Conservation (phyloP, 2,329 filamentous ascomycete species). For the Penicillium sp. region DNA sequence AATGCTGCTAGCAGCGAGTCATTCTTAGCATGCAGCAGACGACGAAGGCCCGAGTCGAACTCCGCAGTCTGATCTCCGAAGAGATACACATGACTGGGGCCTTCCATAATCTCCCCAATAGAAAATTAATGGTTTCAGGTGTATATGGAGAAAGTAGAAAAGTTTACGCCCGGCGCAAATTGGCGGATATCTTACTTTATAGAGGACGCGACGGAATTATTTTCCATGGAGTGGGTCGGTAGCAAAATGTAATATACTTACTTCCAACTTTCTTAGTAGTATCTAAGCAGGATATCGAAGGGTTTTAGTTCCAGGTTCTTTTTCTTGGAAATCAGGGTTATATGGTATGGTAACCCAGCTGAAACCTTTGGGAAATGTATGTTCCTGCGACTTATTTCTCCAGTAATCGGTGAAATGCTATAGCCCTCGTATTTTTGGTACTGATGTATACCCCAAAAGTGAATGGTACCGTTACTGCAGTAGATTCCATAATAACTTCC, state of each 20-base stretch:
- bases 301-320: slow-evolving; percentile 8
- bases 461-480: slow-evolving; percentile 21
- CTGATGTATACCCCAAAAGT: background rate
- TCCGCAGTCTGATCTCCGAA: slow-evolving; percentile 49
- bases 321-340: background rate
- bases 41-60: slow-evolving; percentile 42
- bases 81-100: slow-evolving; percentile 39
- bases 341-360: background rate
- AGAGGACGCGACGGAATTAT: slow-evolving; percentile 2
- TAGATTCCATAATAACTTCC: background rate
- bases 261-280: slow-evolving; percentile 3
- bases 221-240: slow-evolving; percentile 8
- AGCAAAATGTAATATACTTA: background rate
- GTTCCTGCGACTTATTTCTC: background rate
- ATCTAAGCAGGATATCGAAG: background rate
- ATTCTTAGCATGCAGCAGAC: slow-evolving; percentile 42
- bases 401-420: background rate
- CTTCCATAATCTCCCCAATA: slow-evolving; percentile 28
- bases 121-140: slow-evolving; percentile 6
- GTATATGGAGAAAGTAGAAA: slow-evolving; percentile 9
- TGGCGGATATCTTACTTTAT: slow-evolving; percentile 20
- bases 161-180: background rate
- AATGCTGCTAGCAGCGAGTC: slow-evolving; percentile 43
- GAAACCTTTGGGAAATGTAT: background rate
- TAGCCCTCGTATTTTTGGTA: slow-evolving; percentile 10